Evolutionary conservation across 768 basidiomycete genomes (phyloP).

Genomic region (Podaxis rugospora): DNA sequence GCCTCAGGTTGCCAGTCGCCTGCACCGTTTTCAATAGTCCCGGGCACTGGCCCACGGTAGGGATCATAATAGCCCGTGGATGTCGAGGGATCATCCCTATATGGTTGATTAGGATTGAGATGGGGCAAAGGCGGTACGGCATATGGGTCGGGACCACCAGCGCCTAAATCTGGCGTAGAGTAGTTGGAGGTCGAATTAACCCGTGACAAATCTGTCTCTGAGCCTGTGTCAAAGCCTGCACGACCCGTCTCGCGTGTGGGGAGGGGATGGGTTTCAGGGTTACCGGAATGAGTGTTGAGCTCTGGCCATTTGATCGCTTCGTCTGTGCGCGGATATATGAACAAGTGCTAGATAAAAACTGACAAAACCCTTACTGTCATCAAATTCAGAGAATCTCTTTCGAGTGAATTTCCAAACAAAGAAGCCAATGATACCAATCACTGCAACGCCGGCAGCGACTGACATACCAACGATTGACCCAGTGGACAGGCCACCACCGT

Average conservation of each 20-base stretch:
- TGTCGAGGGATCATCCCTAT: conserved; percentile 62
- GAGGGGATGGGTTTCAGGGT: conserved; percentile 51
- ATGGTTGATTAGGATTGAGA: conserved; percentile 73
- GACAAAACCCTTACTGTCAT: conserved; percentile 59
- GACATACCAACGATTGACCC: conserved; percentile 79
- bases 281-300: conserved; percentile 57
- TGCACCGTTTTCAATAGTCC: conserved; percentile 50
- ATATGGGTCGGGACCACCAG: conserved; percentile 60
- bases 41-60: conserved; percentile 72
- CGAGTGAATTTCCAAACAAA: conserved; percentile 84
- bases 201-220: conserved; percentile 54
- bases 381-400: conserved; percentile 71
- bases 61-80: conserved; percentile 67
- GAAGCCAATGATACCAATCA: conserved; percentile 68
- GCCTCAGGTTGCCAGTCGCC: conserved; percentile 47
- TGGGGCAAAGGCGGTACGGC: conserved; percentile 82
- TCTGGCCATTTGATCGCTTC: conserved; percentile 94
- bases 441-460: conserved; percentile 74
- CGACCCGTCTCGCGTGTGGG: conserved; percentile 69
- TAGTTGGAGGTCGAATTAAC: conserved; percentile 39
- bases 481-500: conserved; percentile 44
- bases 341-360: conserved; percentile 9
- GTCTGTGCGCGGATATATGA: conserved; percentile 31
- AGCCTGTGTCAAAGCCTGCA: conserved; percentile 67
- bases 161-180: conserved; percentile 46